phyloP scores from a whole-genome alignment of 208 protist genomes.

The Acanthamoeba lenticulata region DNA sequence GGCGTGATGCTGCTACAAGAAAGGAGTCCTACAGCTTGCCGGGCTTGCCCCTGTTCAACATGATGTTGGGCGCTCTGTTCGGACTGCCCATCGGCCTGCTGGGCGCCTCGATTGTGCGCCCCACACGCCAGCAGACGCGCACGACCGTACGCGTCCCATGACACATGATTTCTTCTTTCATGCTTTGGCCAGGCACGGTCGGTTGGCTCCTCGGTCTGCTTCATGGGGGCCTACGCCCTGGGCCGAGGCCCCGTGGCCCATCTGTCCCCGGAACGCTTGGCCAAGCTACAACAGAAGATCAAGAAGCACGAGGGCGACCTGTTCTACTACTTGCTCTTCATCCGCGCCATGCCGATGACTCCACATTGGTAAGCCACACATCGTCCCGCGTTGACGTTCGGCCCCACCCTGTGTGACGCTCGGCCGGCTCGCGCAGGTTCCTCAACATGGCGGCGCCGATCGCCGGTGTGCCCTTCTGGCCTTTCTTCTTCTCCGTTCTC shows the following conservation, averaged over 20 bases:
- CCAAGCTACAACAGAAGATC: constrained; percentile 20
- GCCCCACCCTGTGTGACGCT: no score
- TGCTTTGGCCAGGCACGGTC: neutral
- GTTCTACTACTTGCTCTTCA: constrained; percentile 44
- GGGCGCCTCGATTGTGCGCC: neutral
- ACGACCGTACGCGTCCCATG: neutral
- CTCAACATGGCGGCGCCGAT: constrained; percentile 41
- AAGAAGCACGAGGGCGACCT: neutral
- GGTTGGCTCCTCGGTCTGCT: constrained; percentile 1
- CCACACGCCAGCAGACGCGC: neutral
- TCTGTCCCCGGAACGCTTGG: neutral
- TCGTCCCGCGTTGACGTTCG: neutral
- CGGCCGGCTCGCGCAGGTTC: no score
- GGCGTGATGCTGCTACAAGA: neutral
- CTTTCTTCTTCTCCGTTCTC: constrained; percentile 39
- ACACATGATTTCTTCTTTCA: neutral
- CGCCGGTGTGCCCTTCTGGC: neutral
- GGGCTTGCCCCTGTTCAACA: constrained; percentile 21
- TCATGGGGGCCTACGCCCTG: constrained; percentile 21
- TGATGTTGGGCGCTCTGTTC: constrained; percentile 50
- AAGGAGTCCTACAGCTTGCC: constrained; percentile 23
- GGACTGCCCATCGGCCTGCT: neutral
- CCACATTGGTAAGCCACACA: neutral
- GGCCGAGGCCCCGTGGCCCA: neutral
- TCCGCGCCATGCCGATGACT: neutral